Evolutionary conservation across 1,139 yeast genomes (phyloP), one percentile per base, ranked within the genome.

Genomic region (Meyerozyma elateridarum): DNA sequence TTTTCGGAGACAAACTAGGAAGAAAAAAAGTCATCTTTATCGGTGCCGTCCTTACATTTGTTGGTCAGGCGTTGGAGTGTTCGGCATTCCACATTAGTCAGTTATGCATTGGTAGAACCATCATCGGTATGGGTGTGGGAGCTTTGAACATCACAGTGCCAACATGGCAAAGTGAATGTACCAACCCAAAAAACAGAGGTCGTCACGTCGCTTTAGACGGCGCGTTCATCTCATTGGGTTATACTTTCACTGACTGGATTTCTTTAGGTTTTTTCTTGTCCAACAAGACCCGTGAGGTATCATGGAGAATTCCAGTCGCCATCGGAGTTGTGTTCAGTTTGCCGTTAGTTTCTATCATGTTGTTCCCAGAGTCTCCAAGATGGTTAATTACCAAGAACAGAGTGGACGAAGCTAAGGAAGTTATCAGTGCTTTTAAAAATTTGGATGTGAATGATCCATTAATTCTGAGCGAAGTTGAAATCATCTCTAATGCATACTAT

Each of bases 341-440:
- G n/a, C n/a, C n/a, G n/a, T n/a, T n/a, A n/a, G n/a, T n/a, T n/a
- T n/a, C n/a, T n/a, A n/a, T n/a, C 29, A 30, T 36, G 8, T 19
- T 36, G n/a, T n/a, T n/a, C n/a, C 88, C 91, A 8, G 88, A 83
- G 52, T 77, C 87, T 8, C 91, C 93, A 13, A 72, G 89, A 54
- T 82, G 91, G 91, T 65, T 79, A 41, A 76, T 81, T 74, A 80
- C 80, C 54, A 76, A 78, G 52, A 74, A 64, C 15, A 64, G 79
- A 39, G 79, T 73, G 48, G 38, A 29, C 6, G 81, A 79, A 9
- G 84, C 85, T 2, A 28, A 25, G 6, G 15, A 22, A n/a, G n/a
- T n/a, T n/a, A n/a, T n/a, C n/a, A n/a, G n/a, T n/a, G n/a, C n/a
- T n/a, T n/a, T n/a, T n/a, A n/a, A n/a, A n/a, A n/a, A n/a, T n/a